phyloP scores from a whole-genome alignment of 257 asterid genomes.

The Solanum pennellii region DNA sequence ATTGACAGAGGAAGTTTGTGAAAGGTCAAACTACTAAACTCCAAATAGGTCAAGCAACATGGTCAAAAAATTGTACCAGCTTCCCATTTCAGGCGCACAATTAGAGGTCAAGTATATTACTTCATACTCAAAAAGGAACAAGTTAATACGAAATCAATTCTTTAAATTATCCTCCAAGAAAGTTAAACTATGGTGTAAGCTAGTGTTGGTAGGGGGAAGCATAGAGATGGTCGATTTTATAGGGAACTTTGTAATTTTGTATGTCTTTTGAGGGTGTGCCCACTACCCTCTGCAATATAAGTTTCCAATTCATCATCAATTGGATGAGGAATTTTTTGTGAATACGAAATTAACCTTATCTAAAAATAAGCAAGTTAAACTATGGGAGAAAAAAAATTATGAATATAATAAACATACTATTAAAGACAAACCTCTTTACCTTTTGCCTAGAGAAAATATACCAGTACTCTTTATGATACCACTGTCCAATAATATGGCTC shows the following conservation, averaged over 20 bases:
- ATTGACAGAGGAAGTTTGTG: neutral
- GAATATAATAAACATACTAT: neutral
- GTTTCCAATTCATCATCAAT: too few relatives aligned
- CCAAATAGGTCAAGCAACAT: neutral
- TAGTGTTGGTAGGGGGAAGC: too few relatives aligned
- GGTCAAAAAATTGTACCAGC: neutral
- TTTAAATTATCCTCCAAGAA: neutral
- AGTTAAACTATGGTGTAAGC: neutral
- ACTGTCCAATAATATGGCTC: constrained; percentile 69
- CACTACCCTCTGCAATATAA: too few relatives aligned
- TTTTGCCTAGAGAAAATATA: constrained; percentile 22
- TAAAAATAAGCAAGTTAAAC: neutral
- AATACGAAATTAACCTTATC: too few relatives aligned
- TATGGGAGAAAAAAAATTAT: neutral
- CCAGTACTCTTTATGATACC: too few relatives aligned
- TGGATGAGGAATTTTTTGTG: too few relatives aligned
- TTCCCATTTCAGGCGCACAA: neutral
- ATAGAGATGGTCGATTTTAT: too few relatives aligned
- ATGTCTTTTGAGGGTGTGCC: too few relatives aligned
- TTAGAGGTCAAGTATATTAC: neutral
- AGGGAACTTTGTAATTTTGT: too few relatives aligned
- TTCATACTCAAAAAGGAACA: neutral
- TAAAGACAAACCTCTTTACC: constrained; percentile 21
- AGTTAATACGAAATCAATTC: neutral
- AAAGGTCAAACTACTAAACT: neutral